These are phyloP conservation scores for Eutrema salsugineum DNA, from an alignment of 441 rosid species.

Conservation along the genomic window DNA sequence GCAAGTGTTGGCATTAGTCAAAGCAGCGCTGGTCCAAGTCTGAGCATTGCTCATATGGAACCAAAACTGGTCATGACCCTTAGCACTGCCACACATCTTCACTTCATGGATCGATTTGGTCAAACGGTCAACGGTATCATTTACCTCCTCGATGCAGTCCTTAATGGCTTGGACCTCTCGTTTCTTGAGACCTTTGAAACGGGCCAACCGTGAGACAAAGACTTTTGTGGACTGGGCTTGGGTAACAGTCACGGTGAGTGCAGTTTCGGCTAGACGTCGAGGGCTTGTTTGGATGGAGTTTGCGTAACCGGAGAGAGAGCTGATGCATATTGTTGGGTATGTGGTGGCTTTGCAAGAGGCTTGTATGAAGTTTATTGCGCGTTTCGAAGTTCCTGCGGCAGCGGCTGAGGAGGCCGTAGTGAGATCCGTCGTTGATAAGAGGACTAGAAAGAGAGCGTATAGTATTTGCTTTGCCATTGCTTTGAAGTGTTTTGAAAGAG, in stretches of 20 bases:
- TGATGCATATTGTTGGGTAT: slow-evolving; percentile 61
- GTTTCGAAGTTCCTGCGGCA: slow-evolving; percentile 11
- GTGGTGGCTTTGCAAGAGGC: slow-evolving; percentile 59
- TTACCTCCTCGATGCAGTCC: slow-evolving; percentile 64
- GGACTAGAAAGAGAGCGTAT: slow-evolving; percentile 10
- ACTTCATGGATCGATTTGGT: slow-evolving; percentile 57
- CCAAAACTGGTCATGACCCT: slow-evolving; percentile 45
- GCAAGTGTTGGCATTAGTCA: slow-evolving; percentile 79
- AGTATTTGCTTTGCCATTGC: slow-evolving; percentile 22
- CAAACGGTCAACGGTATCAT: slow-evolving; percentile 67
- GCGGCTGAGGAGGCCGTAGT: background rate
- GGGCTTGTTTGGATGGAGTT: slow-evolving; percentile 54
- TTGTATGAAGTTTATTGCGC: slow-evolving; percentile 48
- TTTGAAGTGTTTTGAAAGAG: slow-evolving; percentile 2
- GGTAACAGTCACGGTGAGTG: slow-evolving; percentile 55
- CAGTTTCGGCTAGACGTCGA: slow-evolving; percentile 53
- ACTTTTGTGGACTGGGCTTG: slow-evolving; percentile 47
- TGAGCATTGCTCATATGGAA: slow-evolving; percentile 78
- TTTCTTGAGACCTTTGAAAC: slow-evolving; percentile 45
- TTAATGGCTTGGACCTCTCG: slow-evolving; percentile 58
- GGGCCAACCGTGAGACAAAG: slow-evolving; percentile 51
- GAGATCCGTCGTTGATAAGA: slow-evolving; percentile 10
- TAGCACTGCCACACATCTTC: slow-evolving; percentile 41
- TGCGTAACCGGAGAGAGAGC: slow-evolving; percentile 52
- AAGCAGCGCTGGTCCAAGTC: slow-evolving; percentile 92